Evolutionary conservation across 257 asterid species (phyloP), one percentile per base, ranked within the genome.

Genomic region (Avicennia marina): DNA sequence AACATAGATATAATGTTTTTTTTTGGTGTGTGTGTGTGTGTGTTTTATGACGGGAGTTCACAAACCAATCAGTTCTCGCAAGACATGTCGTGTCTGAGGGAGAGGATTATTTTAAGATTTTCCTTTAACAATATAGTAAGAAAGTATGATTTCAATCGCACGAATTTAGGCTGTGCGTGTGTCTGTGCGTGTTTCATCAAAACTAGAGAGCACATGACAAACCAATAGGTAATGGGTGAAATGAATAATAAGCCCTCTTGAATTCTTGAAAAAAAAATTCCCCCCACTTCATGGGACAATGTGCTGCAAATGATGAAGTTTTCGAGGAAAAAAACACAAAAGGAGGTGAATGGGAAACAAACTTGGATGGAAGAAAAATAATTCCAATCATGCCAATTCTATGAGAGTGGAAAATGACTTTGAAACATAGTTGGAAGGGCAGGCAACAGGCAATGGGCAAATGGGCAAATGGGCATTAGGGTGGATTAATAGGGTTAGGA

Each of bases 261-360:
- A 5, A 2, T 31, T 31, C 17, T 8, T 16, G 10, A 11, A 36
- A 41, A n/a, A 13, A 13, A n/a, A 7, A 53, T 44, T 2, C 15
- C 34, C 21, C 44, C 56, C 62, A 63, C 26, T 63, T 63, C 17
- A 3, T 62, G 33, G 24, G 52, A 13, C 7, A 43, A 43, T 53
- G 62, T 39, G 56, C 41, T 49, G 33, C 29, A 0, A 58, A 58
- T 56, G 62, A 49, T 38, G 41, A 20, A 38, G 36, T 21, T 49
- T 26, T 16, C 32, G 33, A 39, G 58, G 34, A 17, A 41, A 20
- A 40, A 10, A 43, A 6, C 9, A 43, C 9, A 22, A 20, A 26
- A 3, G 7, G n/a, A 31, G 2, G 53, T 17, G 18, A 53, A 36
- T 39, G 60, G 58, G 67, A 56, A 64, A 46, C 70, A 64, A 46